A percentile compares a stretch with the other conserved stretches of the same genome.
These are phyloP conservation scores for Balakata baccata DNA, from an alignment of 345 rosid genomes.

Conservation along the genomic window DNA sequence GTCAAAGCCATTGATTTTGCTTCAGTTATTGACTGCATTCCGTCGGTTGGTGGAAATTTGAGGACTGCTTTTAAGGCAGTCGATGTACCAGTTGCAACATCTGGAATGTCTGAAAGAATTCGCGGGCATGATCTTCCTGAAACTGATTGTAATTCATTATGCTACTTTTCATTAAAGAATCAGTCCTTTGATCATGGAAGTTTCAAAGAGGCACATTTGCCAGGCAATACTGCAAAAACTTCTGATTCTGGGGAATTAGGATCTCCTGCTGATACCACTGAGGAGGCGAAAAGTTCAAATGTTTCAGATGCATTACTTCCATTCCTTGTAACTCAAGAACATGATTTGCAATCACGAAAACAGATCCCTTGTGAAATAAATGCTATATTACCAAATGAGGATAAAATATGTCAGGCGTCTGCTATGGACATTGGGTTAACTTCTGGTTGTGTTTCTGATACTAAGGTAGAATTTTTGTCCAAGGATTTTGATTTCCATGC, in stretches of 20 bases:
- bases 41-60: slow-evolving; percentile 27
- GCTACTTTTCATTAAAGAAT: slow-evolving; percentile 14
- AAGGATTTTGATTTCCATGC: slow-evolving; percentile 11
- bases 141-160: slow-evolving; percentile 21
- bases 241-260: slow-evolving; percentile 25
- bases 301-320: slow-evolving; percentile 6
- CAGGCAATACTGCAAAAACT: slow-evolving; percentile 12
- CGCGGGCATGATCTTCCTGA: slow-evolving; percentile 5
- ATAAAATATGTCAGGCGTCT: slow-evolving; percentile 15
- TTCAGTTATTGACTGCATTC: slow-evolving; percentile 40
- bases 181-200: slow-evolving; percentile 11
- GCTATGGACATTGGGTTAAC: slow-evolving; percentile 18
- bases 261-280: slow-evolving; percentile 4
- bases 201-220: slow-evolving; percentile 15
- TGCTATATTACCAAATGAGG: slow-evolving; percentile 25
- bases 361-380: slow-evolving; percentile 25
- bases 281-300: slow-evolving; percentile 20
- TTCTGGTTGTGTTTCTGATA: slow-evolving; percentile 6
- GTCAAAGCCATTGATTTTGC: slow-evolving; percentile 56
- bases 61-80: slow-evolving; percentile 16
- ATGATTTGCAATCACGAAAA: slow-evolving; percentile 24
- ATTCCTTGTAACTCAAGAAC: slow-evolving; percentile 7
- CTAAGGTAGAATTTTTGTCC: slow-evolving; percentile 3
- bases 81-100: slow-evolving; percentile 22
- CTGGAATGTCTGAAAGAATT: slow-evolving; percentile 27